phyloP scores from a whole-genome alignment of 345 rosid species.

The Aurinia saxatilis region DNA sequence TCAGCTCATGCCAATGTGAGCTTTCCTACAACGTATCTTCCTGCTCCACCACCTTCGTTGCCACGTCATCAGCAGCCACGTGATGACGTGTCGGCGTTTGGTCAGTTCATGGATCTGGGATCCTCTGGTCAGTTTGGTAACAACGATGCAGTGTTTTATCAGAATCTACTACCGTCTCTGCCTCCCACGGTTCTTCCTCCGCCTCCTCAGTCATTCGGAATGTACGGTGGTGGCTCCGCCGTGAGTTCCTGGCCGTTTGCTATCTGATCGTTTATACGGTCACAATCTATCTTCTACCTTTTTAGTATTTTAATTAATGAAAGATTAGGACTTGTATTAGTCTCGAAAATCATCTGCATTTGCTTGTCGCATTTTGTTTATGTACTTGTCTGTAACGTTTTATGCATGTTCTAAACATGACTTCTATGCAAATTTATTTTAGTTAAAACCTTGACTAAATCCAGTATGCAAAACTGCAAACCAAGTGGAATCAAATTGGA shows the following conservation, averaged over 20 bases:
- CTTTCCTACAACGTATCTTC: constrained; percentile 7
- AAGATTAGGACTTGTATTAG: background rate
- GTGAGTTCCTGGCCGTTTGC: constrained; percentile 22
- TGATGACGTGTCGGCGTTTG: constrained; percentile 21
- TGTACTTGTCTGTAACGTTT: background rate
- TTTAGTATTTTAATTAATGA: too few species aligned
- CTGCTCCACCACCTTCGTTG: constrained; percentile 14
- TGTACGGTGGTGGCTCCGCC: constrained; percentile 24
- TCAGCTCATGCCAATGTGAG: constrained; percentile 31
- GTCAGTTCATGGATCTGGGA: constrained; percentile 7
- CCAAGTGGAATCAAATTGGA: too few species aligned
- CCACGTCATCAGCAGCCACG: constrained; percentile 32
- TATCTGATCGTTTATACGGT: constrained; percentile 13
- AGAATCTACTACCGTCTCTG: constrained; percentile 25
- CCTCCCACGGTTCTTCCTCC: constrained; percentile 21
- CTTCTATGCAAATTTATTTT: background rate
- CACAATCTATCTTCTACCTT: background rate
- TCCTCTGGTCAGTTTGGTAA: background rate
- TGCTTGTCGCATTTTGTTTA: background rate
- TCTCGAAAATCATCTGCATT: background rate
- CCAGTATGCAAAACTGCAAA: too few species aligned
- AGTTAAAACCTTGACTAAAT: too few species aligned
- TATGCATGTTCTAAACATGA: background rate
- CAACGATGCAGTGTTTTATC: constrained; percentile 5
- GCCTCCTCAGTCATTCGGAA: constrained; percentile 6